Conservation (phyloP, 2,329 filamentous ascomycete genomes). For the Colletotrichum paranaense region DNA sequence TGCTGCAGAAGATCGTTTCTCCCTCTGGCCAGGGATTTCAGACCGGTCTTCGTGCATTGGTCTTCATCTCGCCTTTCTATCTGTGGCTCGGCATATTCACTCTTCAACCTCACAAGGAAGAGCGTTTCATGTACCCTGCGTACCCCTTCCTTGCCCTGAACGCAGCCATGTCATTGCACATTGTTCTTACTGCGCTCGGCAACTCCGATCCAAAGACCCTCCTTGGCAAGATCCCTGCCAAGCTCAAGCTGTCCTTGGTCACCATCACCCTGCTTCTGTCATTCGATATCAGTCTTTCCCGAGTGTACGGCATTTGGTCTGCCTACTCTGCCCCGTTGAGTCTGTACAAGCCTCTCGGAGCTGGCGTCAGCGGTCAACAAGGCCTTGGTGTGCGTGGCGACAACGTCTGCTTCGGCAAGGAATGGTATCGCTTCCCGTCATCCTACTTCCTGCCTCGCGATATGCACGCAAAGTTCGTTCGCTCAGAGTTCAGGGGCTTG, state of each 20-base stretch:
- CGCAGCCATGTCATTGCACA: conserved; percentile 85
- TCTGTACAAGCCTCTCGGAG: conserved; percentile 76
- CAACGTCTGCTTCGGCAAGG: conserved; percentile 89
- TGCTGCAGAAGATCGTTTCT: conserved; percentile 76
- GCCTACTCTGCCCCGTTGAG: conserved; percentile 85
- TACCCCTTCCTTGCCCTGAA: conserved; percentile 94
- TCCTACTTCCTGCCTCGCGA: conserved; percentile 90
- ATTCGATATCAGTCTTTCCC: conserved; percentile 74
- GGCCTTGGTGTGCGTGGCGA: conserved; percentile 70
- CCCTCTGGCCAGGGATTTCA: conserved; percentile 72
- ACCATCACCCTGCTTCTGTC: conserved; percentile 71
- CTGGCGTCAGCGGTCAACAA: conserved; percentile 54
- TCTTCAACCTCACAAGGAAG: conserved; percentile 94
- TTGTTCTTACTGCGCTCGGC: conserved; percentile 80
- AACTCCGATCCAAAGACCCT: conserved; percentile 74
- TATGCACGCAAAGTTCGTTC: conserved; percentile 89
- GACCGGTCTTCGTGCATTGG: conserved; percentile 78
- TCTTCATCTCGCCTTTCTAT: conserved; percentile 89
- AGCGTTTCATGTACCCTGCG: conserved; percentile 97
- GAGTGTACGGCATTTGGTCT: conserved; percentile 80
- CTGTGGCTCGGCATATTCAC: conserved; percentile 95
- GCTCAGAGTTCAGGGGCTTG: conserved; percentile 88
- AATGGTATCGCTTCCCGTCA: conserved; percentile 98
- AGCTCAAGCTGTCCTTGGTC: conserved; percentile 77
- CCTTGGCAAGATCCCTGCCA: conserved; percentile 77